Evolutionary conservation across 164 flowering plant species (phyloP).

Genomic region (Brasenia schreberi): DNA sequence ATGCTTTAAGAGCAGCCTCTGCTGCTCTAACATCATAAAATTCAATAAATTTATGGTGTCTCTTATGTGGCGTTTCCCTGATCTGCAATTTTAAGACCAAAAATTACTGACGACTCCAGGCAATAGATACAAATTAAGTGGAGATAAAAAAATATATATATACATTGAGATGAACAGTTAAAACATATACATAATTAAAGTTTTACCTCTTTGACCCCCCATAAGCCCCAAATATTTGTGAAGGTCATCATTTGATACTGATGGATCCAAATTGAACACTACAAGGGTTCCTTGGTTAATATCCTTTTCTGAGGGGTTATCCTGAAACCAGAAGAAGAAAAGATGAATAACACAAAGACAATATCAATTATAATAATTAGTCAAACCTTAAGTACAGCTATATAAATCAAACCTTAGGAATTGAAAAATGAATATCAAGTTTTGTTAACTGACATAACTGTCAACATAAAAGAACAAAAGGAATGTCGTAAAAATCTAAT

Average conservation of each 20-base stretch:
- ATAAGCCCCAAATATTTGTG: constrained; percentile 81
- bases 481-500: no score
- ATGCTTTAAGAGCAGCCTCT: constrained; percentile 77
- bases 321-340: constrained; percentile 27
- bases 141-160: not conserved
- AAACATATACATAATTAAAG: constrained; percentile 1
- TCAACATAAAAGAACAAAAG: no score
- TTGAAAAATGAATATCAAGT: constrained; percentile 97
- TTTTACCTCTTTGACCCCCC: constrained; percentile 93
- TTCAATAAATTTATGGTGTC: constrained; percentile 93
- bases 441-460: no score
- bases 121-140: not conserved
- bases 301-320: constrained; percentile 96
- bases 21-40: constrained; percentile 97
- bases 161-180: not conserved
- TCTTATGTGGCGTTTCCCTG: constrained; percentile 84
- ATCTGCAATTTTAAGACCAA: not conserved
- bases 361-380: not conserved
- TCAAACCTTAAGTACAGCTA: not conserved
- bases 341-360: not conserved
- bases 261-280: constrained; percentile 87
- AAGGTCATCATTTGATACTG: constrained; percentile 87
- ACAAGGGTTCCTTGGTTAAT: constrained; percentile 94
- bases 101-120: no score
- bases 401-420: constrained; percentile 65